Evolutionary conservation across 805 yeast species (phyloP), one percentile per base, ranked within the genome.

Genomic region (Lipomyces yamadae): DNA sequence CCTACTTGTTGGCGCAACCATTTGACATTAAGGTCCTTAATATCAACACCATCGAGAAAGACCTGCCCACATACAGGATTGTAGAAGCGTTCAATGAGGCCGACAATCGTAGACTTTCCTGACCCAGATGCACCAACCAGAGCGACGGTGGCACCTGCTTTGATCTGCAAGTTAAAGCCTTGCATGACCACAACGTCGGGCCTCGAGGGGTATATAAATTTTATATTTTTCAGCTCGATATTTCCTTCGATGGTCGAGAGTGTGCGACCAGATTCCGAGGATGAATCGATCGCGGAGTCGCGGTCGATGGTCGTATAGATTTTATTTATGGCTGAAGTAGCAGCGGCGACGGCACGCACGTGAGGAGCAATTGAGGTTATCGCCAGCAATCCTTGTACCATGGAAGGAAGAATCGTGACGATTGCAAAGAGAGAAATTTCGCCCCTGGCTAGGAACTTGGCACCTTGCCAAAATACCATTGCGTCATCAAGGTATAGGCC

Each of bases 121-220:
- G 76, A 72, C 5, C 97, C 32, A 91, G 87, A 2, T 93, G 96
- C 89, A 1, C 97, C 97, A 29, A 92, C 97, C 72, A 92, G 85
- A 10, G 97, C 97, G 48, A 92, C 94, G 72, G 90, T 91, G 72
- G 87, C 78, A 8, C 97, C 97, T 2, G 94, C 89, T 7, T 93
- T 92, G 85, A 76, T 58, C 2, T 53, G 37, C 29, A 76, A 70
- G 35, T 70, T 66, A 56, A 74, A 71, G 62, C 73, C 67, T 10
- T 70, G 65, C 61, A 76, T 65, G 33, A 75, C 75, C 10, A 67
- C 58, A 13, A 74, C 76, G 30, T 74, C 74, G 1, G 77, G 76
- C 2, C 78, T 70, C 13, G 78, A 72, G 2, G 78, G 78, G 33
- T 76, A 76, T 18, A 75, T 70, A 56, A 76, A 76, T 53, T 65